A percentile compares a stretch with the other conserved stretches of the same genome.
Conservation (phyloP, 2,329 filamentous ascomycete species). For the Ciborinia camelliae region DNA sequence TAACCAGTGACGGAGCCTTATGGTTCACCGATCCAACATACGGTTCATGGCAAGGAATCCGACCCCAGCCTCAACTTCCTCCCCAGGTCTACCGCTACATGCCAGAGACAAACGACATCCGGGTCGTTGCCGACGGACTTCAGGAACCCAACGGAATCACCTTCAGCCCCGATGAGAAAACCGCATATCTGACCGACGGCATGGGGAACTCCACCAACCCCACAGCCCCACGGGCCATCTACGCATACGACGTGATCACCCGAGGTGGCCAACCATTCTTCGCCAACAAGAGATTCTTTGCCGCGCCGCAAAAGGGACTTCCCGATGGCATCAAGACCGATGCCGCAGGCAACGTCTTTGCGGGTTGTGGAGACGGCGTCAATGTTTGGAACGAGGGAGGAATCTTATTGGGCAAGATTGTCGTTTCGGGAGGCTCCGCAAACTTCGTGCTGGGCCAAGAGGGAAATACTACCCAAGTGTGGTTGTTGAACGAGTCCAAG, state of each 20-base stretch:
- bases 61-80: slow-evolving; percentile 49
- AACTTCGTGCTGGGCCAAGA: slow-evolving; percentile 23
- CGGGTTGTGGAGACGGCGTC: slow-evolving; percentile 51
- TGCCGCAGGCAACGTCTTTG: slow-evolving; percentile 51
- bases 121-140: slow-evolving; percentile 56
- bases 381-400: slow-evolving; percentile 51
- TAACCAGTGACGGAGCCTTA: slow-evolving; percentile 51
- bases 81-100: slow-evolving; percentile 58
- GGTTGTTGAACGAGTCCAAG: slow-evolving; percentile 26
- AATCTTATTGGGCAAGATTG: slow-evolving; percentile 54
- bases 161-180: slow-evolving; percentile 52
- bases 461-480: slow-evolving; percentile 21
- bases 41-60: slow-evolving; percentile 56
- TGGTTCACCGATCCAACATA: slow-evolving; percentile 63
- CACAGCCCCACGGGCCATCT: slow-evolving; percentile 38
- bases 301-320: slow-evolving; percentile 49
- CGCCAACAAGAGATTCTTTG: slow-evolving; percentile 44
- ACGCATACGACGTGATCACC: slow-evolving; percentile 28
- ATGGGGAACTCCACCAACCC: slow-evolving; percentile 40
- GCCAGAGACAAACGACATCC: slow-evolving; percentile 48
- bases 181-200: slow-evolving; percentile 53
- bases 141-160: slow-evolving; percentile 53
- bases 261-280: slow-evolving; percentile 17
- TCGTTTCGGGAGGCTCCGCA: slow-evolving; percentile 20
- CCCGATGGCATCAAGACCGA: slow-evolving; percentile 58